Base-by-base conservation (phyloP, 768 basidiomycete genomes). In the Phanerochaete carnosa region DNA sequence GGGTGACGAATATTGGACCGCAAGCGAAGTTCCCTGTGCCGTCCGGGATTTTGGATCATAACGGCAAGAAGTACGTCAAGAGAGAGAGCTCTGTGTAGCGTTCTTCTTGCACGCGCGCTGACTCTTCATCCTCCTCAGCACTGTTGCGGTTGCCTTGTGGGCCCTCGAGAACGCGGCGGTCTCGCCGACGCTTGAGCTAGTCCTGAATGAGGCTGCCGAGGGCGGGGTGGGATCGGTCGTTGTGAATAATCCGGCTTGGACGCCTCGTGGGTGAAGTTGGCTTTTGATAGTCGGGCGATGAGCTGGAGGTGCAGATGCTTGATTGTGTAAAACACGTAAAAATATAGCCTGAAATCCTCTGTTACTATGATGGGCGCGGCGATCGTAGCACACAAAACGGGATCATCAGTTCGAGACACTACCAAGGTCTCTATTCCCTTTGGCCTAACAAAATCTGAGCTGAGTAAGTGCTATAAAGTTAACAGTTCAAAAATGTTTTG, bases 21-120 rank as follows among this genome's bases (percentile, higher is more conserved):
- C 91, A 94, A 70, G 75, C 80, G 52, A 88, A 85, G 65, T 94
- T 92, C 82, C 90, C 92, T 1, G 90, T 94, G 6, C 92, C 89
- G 47, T 82, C 89, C 69, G 92, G 92, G 1, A 91, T 94, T 39
- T 69, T 94, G 53, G 74, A 92, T 66, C 90, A 89, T 65, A 77
- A 77, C 32, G 92, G 91, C 37, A 72, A 73, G 63, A 92, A 92
- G 90, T 90, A 69, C 64, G 83, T 70, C 37, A n/a, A n/a, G n/a
- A n/a, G n/a, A n/a, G n/a, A n/a, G n/a, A n/a, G n/a, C n/a, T n/a
- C n/a, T n/a, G n/a, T n/a, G 11, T 23, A 1, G 8, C 29, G 15
- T 29, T 53, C 53, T 52, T 25, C 23, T 11, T 51, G 22, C 30
- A 19, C 2, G 33, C 22, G 12, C 25, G 26, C 25, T 50, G 15